Conservation (phyloP, 2,329 filamentous ascomycete genomes). For the Aspergillus sp. region DNA sequence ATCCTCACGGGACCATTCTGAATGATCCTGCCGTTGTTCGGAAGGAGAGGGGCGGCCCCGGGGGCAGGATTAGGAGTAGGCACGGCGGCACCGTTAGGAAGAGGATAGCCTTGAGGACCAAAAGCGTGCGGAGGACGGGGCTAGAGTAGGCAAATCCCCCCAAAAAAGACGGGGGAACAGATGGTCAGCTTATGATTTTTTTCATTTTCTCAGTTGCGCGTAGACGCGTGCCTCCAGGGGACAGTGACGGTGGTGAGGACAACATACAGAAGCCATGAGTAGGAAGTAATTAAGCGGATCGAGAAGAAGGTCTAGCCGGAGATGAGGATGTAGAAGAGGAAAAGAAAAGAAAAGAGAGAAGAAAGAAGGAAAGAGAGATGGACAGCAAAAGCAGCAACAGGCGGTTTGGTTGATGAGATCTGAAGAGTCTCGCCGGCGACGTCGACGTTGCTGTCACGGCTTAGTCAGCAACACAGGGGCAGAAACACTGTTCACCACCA, state of each 20-base stretch:
- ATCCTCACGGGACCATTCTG: conserved; percentile 43
- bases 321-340: conserved; percentile 8
- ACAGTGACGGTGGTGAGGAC: conserved; percentile 5
- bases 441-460: not conserved
- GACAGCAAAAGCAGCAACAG: conserved; percentile 11
- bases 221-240: conserved; percentile 1
- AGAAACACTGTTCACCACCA: too few species aligned
- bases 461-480: not conserved
- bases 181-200: conserved; percentile 15
- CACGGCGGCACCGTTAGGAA: conserved; percentile 39
- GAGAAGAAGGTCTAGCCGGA: conserved; percentile 4
- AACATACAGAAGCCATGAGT: conserved; percentile 45
- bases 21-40: conserved; percentile 45
- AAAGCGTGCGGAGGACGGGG: conserved; percentile 40
- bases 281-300: conserved; percentile 10
- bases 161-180: conserved; percentile 1
- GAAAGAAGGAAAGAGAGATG: conserved; percentile 10
- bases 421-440: not conserved
- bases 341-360: conserved; percentile 10
- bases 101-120: conserved; percentile 37
- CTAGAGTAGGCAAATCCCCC: conserved; percentile 13
- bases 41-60: conserved; percentile 42
- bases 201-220: conserved; percentile 2
- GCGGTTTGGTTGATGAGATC: conserved; percentile 4
- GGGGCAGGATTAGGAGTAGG: conserved; percentile 34